phyloP scores from a whole-genome alignment of 345 rosid species.

The Salix koriyanagi region DNA sequence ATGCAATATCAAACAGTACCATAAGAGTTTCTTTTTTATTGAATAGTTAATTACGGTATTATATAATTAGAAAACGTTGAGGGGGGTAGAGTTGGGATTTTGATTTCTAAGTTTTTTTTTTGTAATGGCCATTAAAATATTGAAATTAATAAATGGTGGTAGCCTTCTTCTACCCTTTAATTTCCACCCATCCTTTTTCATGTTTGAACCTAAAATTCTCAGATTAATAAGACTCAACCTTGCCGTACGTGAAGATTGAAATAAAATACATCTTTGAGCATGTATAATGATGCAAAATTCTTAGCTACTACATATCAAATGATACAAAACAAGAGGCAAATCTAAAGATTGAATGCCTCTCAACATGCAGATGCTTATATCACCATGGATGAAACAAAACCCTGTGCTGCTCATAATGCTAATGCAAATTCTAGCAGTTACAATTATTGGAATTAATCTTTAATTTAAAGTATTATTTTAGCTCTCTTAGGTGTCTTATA shows the following conservation, averaged over 20 bases:
- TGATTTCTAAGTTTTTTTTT: no score
- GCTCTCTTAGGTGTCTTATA: no score
- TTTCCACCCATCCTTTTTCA: neutral
- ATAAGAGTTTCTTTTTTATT: no score
- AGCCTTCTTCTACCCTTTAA: neutral
- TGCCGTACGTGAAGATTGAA: neutral
- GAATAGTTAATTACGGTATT: no score
- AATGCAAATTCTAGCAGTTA: neutral
- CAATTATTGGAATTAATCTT: neutral
- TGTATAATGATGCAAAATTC: no score
- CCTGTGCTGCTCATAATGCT: neutral
- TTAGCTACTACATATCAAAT: neutral
- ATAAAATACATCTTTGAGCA: neutral
- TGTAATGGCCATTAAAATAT: no score
- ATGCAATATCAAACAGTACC: no score
- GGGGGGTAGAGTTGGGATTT: no score
- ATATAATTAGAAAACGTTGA: no score
- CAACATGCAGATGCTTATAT: neutral
- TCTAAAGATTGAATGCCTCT: neutral
- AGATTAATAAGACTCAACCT: neutral
- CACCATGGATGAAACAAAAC: neutral
- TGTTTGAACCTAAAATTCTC: neutral
- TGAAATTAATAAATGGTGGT: no score
- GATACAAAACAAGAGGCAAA: no score
- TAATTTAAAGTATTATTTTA: no score